Percentiles rank a stretch among this genome's conserved stretches.
Conservation (phyloP, 2,329 filamentous ascomycete species). For the Colletotrichum aenigma region DNA sequence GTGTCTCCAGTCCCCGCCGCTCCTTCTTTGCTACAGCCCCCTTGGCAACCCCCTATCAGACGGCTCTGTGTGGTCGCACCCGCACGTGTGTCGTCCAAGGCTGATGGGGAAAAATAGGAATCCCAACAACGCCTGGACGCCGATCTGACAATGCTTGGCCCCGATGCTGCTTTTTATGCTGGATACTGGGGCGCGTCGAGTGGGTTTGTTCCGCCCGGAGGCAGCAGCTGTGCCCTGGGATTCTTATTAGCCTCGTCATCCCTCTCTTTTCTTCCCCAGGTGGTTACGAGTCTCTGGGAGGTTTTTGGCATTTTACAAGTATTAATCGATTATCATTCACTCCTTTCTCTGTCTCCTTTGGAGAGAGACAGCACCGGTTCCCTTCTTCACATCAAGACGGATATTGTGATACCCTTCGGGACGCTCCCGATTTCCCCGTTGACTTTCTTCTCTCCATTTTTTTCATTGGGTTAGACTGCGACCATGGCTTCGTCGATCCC, state of each 20-base stretch:
- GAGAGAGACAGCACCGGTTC: not conserved
- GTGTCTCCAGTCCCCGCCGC: slow-evolving; percentile 13
- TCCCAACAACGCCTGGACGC: not conserved
- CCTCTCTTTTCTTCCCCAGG: not conserved
- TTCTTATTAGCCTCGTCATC: slow-evolving; percentile 7
- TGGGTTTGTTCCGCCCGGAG: slow-evolving; percentile 9
- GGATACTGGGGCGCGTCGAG: not conserved
- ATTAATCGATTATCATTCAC: not conserved
- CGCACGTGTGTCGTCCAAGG: not conserved
- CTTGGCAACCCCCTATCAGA: not conserved
- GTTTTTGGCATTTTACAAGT: not conserved
- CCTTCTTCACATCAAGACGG: not conserved
- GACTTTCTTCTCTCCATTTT: not conserved
- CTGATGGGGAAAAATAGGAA: not conserved
- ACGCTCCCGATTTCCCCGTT: not conserved
- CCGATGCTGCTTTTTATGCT: not conserved
- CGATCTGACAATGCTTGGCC: slow-evolving; percentile 12
- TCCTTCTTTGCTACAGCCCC: not conserved
- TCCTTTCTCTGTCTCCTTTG: not conserved
- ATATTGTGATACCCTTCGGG: not conserved
- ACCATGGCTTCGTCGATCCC: slow-evolving; percentile 11
- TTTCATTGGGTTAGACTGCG: not conserved
- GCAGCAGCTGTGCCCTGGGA: not conserved
- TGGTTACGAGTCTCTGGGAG: not conserved
- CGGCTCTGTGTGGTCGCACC: slow-evolving; percentile 5